Conservation (phyloP, 2,329 filamentous ascomycete species). For the Daldinia eschscholtzii region DNA sequence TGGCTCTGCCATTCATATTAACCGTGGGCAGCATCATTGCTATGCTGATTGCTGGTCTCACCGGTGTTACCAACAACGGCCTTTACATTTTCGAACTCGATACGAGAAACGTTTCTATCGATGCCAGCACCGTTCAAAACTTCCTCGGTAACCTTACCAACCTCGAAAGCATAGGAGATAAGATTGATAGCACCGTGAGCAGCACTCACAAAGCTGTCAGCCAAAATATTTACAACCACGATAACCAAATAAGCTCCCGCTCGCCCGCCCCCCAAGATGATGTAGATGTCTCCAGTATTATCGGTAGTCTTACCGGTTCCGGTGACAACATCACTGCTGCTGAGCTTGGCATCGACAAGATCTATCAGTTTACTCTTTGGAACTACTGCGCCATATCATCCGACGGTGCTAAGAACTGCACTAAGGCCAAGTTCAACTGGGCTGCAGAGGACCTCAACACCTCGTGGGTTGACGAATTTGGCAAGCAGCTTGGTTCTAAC, state of each 20-base stretch:
- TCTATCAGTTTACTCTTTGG: slow-evolving; percentile 88
- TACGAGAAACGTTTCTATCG: slow-evolving; percentile 51
- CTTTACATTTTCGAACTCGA: slow-evolving; percentile 73
- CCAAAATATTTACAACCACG: slow-evolving; percentile 34
- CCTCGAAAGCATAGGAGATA: slow-evolving; percentile 33
- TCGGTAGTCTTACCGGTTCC: slow-evolving; percentile 49
- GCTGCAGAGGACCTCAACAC: slow-evolving; percentile 78
- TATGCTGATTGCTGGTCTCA: slow-evolving; percentile 68
- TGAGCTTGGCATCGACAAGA: slow-evolving; percentile 74
- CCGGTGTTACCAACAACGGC: slow-evolving; percentile 67
- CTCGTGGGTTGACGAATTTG: slow-evolving; percentile 51
- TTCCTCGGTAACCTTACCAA: slow-evolving; percentile 43
- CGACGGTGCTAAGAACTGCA: slow-evolving; percentile 74
- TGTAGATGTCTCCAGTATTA: slow-evolving; percentile 20
- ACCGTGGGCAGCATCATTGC: slow-evolving; percentile 83
- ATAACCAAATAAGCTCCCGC: slow-evolving; percentile 30
- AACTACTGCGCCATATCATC: slow-evolving; percentile 80
- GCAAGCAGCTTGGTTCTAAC: slow-evolving; percentile 61
- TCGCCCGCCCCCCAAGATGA: slow-evolving; percentile 33
- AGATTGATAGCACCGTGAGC: slow-evolving; percentile 19
- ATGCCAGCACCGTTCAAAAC: slow-evolving; percentile 46
- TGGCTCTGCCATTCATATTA: slow-evolving; percentile 86
- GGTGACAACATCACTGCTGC: slow-evolving; percentile 67
- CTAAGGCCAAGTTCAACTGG: slow-evolving; percentile 79
- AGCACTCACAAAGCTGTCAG: slow-evolving; percentile 33